Conservation (phyloP, 805 yeast species). For the Candida quercuum region DNA sequence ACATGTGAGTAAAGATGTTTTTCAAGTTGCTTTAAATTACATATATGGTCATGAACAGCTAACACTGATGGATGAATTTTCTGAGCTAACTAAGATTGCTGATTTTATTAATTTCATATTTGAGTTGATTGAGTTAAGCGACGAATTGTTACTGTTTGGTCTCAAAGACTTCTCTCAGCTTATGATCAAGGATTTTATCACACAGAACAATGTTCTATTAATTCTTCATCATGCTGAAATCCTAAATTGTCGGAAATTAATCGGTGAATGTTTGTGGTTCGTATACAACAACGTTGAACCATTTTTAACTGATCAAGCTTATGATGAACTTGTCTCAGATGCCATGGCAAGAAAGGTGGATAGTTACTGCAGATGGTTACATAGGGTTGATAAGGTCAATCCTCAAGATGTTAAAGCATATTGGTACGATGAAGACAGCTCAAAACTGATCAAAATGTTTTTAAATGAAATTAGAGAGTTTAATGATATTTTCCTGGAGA, state of each 20-base stretch:
- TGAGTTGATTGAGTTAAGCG: slow-evolving; percentile 55
- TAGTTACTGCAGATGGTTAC: slow-evolving; percentile 31
- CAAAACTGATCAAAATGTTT: slow-evolving; percentile 29
- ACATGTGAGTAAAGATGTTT: slow-evolving; percentile 36
- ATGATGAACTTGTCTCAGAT: slow-evolving; percentile 14
- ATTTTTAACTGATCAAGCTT: slow-evolving; percentile 38
- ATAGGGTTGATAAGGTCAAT: slow-evolving; percentile 18
- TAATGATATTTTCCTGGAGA: slow-evolving; percentile 36
- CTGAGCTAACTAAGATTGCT: slow-evolving; percentile 23
- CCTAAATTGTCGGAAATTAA: slow-evolving; percentile 47
- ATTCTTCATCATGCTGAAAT: slow-evolving; percentile 50
- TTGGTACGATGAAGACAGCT: slow-evolving; percentile 28
- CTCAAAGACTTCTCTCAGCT: slow-evolving; percentile 59
- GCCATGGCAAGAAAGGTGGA: slow-evolving; percentile 23
- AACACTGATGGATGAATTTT: slow-evolving; percentile 28
- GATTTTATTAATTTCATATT: slow-evolving; percentile 50
- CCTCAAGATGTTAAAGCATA: slow-evolving; percentile 8
- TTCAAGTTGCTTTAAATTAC: slow-evolving; percentile 45
- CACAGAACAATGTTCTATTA: slow-evolving; percentile 53
- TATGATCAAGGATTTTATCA: slow-evolving; percentile 49
- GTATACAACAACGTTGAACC: slow-evolving; percentile 60
- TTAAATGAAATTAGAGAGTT: slow-evolving; percentile 29
- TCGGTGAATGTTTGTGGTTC: slow-evolving; percentile 61
- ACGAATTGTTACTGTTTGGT: slow-evolving; percentile 55
- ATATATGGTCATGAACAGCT: slow-evolving; percentile 50